These are phyloP conservation scores for Harringtonia aguacate DNA, from an alignment of 2,329 filamentous ascomycete species.

Conservation along the genomic window DNA sequence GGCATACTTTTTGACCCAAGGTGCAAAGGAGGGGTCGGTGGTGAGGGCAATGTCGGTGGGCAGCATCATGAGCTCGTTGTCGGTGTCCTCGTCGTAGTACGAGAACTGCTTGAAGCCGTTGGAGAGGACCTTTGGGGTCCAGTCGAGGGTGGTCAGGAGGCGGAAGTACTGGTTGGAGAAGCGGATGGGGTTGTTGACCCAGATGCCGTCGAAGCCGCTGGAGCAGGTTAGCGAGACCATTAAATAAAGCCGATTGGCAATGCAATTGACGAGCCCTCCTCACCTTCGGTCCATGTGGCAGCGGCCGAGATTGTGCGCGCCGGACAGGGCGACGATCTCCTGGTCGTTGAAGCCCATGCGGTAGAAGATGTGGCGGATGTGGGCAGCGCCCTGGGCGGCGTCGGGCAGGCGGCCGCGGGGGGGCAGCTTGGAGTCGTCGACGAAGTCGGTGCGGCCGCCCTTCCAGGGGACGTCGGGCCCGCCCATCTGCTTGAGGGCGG, in stretches of 20 bases:
- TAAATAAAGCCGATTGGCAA: too few species aligned
- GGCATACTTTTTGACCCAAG: conserved; percentile 49
- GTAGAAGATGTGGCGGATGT: conserved; percentile 82
- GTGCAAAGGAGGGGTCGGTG: conserved; percentile 38
- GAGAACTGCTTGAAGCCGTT: conserved; percentile 47
- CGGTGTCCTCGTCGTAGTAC: conserved; percentile 44
- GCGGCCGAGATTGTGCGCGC: conserved; percentile 77
- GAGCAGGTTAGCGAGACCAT: background rate
- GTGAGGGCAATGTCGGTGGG: conserved; percentile 51
- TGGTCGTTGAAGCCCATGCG: conserved; percentile 97
- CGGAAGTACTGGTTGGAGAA: conserved; percentile 27
- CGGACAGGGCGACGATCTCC: conserved; percentile 82
- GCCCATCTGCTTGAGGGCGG: conserved; percentile 49
- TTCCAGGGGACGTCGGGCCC: conserved; percentile 46
- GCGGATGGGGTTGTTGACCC: conserved; percentile 24
- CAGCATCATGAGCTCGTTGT: conserved; percentile 55
- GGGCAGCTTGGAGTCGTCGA: conserved; percentile 48
- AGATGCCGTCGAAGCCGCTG: conserved; percentile 28
- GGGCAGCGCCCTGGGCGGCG: conserved; percentile 62
- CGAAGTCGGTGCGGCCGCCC: conserved; percentile 49
- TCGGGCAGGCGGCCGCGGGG: conserved; percentile 59
- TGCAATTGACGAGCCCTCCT: background rate
- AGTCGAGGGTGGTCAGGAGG: conserved; percentile 20
- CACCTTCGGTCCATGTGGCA: conserved; percentile 21
- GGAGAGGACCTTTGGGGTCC: conserved; percentile 35